Percentiles rank a stretch among this genome's conserved stretches.
phyloP scores from a whole-genome alignment of 2,329 filamentous ascomycete species.

The Claviceps maximensis region DNA sequence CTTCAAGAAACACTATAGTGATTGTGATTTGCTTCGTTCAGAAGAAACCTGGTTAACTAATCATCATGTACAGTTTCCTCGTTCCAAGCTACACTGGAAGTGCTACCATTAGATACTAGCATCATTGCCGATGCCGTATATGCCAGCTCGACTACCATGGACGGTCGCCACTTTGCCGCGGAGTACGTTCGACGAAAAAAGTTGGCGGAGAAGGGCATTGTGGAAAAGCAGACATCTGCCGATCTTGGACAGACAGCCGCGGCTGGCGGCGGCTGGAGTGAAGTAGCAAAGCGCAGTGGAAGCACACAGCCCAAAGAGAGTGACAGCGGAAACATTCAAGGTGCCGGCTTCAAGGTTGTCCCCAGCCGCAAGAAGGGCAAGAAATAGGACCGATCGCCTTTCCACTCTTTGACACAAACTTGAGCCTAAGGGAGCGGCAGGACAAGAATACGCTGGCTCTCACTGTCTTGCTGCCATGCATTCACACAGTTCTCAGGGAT shows the following conservation, averaged over 20 bases:
- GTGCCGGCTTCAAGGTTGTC: slow-evolving; percentile 75
- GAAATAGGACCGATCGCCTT: slow-evolving; percentile 34
- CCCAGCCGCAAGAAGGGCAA: slow-evolving; percentile 84
- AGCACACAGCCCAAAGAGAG: slow-evolving; percentile 28
- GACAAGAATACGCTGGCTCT: not conserved
- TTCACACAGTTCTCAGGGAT: not conserved
- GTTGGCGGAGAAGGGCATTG: slow-evolving; percentile 80
- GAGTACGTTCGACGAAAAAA: slow-evolving; percentile 90
- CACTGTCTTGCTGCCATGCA: not conserved
- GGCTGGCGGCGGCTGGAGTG: slow-evolving; percentile 68
- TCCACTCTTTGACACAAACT: slow-evolving; percentile 6
- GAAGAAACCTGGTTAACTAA: not conserved
- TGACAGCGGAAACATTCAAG: slow-evolving; percentile 27
- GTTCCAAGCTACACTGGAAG: slow-evolving; percentile 64
- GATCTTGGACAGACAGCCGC: slow-evolving; percentile 32
- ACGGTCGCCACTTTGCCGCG: slow-evolving; percentile 83
- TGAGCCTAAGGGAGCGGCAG: slow-evolving; percentile 2
- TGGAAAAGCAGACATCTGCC: slow-evolving; percentile 56
- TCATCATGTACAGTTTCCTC: slow-evolving; percentile 50
- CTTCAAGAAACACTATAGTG: not conserved
- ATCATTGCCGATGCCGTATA: slow-evolving; percentile 89
- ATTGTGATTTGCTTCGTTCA: slow-evolving; percentile 17
- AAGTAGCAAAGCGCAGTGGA: slow-evolving; percentile 87
- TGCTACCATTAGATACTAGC: slow-evolving; percentile 62
- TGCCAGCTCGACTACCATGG: slow-evolving; percentile 73